Evolutionary conservation across 2,329 filamentous ascomycete species (phyloP), one percentile per base, ranked within the genome.

Genomic region (Didymella pomorum): DNA sequence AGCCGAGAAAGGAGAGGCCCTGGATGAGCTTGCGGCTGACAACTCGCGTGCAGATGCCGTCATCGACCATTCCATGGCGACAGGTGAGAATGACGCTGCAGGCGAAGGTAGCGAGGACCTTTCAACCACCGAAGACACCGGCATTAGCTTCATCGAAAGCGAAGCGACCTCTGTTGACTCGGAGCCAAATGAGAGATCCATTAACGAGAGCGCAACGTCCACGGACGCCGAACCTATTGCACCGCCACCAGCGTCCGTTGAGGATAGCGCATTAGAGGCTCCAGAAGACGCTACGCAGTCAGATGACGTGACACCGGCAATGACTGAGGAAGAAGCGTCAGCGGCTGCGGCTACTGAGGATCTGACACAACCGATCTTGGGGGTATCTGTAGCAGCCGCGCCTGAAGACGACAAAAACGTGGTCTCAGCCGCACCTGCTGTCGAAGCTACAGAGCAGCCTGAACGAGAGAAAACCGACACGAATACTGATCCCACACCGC

Each of bases 31-130:
- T 18, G 14, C 16, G 18, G 20, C 49, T 5, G 21, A 12, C 20
- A 41, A 56, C 5, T 7, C n/a, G 6, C 7, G 12, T 25, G n/a
- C 6, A 12, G 43, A 35, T 16, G 20, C 33, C 25, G 28, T 25
- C 12, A 29, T n/a, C 11, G 48, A 23, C 4, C 12, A 5, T 5
- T 9, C 16, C 11, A 16, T 9, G 3, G 37, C 12, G 18, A 29
- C 11, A n/a, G 11, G 4, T n/a, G 44, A 31, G 28, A 23, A 10
- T 31, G 44, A 49, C n/a, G 52, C 33, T 33, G 52, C 37, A 43
- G 37, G 33, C 39, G 50, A 60, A 50, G 47, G 47, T 8, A 37
- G 18, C 14, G 26, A 42, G n/a, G 52, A 41, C 29, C 35, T 23
- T 25, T 37, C 26, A 7, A 16, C 41, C 3, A 46, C 39, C 16